Conservation (phyloP, 306 rosid species). For the Phaseolus lunatus region DNA sequence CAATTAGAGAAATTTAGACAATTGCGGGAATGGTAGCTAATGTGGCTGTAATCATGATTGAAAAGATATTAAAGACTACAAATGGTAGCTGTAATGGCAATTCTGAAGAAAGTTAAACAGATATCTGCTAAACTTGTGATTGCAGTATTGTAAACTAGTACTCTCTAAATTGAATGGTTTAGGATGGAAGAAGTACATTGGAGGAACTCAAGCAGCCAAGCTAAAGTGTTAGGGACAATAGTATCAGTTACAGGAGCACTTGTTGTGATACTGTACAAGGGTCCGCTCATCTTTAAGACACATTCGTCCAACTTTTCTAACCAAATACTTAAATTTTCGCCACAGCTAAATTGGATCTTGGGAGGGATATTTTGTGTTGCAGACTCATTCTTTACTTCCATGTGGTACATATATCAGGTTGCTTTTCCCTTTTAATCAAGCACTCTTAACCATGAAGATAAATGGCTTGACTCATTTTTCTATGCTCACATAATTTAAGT, state of each 20-base stretch:
- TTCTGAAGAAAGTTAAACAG: no score
- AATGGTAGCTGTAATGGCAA: no score
- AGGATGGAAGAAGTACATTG: slow-evolving; percentile 59
- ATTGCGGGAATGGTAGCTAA: no score
- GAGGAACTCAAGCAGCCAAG: slow-evolving; percentile 52
- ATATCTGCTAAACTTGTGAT: no score
- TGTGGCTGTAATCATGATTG: no score
- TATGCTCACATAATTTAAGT: no score
- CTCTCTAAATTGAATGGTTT: slow-evolving; percentile 16
- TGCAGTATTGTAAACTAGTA: neutral
- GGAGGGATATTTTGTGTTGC: slow-evolving; percentile 50
- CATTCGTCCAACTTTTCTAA: neutral
- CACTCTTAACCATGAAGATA: no score
- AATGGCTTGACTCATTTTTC: no score
- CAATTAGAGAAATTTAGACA: no score
- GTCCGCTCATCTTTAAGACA: slow-evolving; percentile 46
- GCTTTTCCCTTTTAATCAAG: neutral
- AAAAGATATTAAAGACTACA: no score
- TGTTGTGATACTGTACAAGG: slow-evolving; percentile 55
- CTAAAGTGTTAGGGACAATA: slow-evolving; percentile 54
- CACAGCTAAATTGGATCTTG: slow-evolving; percentile 47
- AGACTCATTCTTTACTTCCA: slow-evolving; percentile 40
- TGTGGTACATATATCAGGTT: slow-evolving; percentile 60
- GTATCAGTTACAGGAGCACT: slow-evolving; percentile 59
- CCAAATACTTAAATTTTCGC: slow-evolving; percentile 20